Evolutionary conservation across 805 yeast species (phyloP), one percentile per base, ranked within the genome.

Genomic region (Wickerhamiella australiensis): DNA sequence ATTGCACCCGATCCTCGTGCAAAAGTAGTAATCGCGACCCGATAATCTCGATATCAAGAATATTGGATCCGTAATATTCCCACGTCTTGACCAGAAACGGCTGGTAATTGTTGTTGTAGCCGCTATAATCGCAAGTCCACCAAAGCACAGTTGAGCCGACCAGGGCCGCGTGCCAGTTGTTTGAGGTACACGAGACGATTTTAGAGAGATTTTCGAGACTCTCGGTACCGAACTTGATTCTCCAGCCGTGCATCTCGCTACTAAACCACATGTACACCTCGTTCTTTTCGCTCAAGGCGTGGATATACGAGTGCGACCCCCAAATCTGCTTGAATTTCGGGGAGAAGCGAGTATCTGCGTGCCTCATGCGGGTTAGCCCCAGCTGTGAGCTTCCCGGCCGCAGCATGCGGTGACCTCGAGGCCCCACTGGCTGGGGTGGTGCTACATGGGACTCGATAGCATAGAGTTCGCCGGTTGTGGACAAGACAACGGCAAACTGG

Each of bases 131-230:
- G 43, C 43, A 46, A 8, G 36, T 31, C 49, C 49, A 46, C 49
- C 49, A 46, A 31, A 46, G 26, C 26, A 37, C 25, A 20, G 25
- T 17, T 12, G 18, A 21, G 43, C 36, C 49, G 1, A 46, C 43
- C 11, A 21, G 42, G 20, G 49, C 49, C 3, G 41, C 49, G 25
- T 46, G 49, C 49, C 49, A 46, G 37, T 25, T 26, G 43, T 46
- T 37, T n/a, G 43, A 37, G 18, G 33, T 26, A 21, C 49, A 46
- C 27, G 43, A 37, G 36, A 35, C 49, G 11, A 46, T 25, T 29
- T 46, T 36, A 3, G 11, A 13, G 36, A 46, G 22, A 11, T 46
- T n/a, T 21, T 9, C 35, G 29, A 46, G 36, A 36, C 12, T n/a
- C n/a, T 22, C 43, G 8, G 12, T 9, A n/a, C 36, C 43, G 27